Conservation (phyloP, 495 filamentous ascomycete species). For the Penicillium silybi region DNA sequence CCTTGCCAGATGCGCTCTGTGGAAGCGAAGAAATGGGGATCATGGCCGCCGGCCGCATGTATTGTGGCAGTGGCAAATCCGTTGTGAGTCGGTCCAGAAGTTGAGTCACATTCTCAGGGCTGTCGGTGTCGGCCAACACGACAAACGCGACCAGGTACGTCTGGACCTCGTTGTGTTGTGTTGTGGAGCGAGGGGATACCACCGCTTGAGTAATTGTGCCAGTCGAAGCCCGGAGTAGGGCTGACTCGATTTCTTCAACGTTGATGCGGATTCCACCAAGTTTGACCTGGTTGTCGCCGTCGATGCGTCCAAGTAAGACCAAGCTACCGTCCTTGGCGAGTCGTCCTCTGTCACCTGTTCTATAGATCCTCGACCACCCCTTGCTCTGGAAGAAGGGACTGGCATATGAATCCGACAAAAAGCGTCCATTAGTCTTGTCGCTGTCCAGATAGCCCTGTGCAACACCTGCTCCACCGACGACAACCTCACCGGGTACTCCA, state of each 20-base stretch:
- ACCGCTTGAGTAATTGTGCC: constrained; percentile 20
- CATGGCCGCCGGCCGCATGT: constrained; percentile 42
- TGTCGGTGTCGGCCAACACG: not conserved
- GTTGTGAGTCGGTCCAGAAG: constrained; percentile 1
- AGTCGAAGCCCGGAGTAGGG: constrained; percentile 26
- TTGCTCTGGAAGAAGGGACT: constrained; percentile 9
- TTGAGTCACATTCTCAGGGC: not conserved
- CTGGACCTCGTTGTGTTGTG: not conserved
- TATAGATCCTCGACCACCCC: constrained; percentile 28
- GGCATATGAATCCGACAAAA: constrained; percentile 30
- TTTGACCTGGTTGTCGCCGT: constrained; percentile 49
- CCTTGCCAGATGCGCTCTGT: constrained; percentile 36
- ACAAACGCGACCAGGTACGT: constrained; percentile 18
- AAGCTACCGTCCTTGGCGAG: constrained; percentile 30
- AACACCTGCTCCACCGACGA: constrained; percentile 41
- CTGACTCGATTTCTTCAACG: constrained; percentile 43
- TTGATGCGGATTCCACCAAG: constrained; percentile 51
- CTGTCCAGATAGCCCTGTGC: constrained; percentile 42
- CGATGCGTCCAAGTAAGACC: constrained; percentile 33
- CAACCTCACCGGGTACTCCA: constrained; percentile 44
- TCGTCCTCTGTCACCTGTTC: constrained; percentile 23
- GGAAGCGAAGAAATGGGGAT: constrained; percentile 40
- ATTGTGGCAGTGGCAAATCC: constrained; percentile 37
- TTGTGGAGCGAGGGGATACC: constrained; percentile 7
- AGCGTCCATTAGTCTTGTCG: constrained; percentile 25